These are phyloP conservation scores for Exophiala lecanii-corni DNA, from an alignment of 2,329 filamentous ascomycete genomes.

Conservation along the genomic window DNA sequence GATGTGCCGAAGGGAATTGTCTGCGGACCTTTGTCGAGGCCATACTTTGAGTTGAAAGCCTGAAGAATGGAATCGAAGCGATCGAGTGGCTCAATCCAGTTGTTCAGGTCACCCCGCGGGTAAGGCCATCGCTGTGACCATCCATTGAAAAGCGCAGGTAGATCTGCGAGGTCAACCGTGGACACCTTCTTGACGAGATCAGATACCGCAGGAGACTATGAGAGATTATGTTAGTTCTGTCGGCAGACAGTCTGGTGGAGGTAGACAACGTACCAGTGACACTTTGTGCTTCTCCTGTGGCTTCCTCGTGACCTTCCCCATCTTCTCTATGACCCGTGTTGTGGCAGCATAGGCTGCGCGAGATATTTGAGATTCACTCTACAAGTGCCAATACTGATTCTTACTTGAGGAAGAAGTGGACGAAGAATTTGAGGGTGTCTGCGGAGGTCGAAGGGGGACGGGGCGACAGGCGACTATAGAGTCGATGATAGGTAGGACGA, in stretches of 20 bases:
- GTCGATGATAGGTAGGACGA: not conserved
- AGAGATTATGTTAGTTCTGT: conserved; percentile 26
- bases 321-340: conserved; percentile 27
- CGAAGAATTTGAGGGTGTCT: not conserved
- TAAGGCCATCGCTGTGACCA: conserved; percentile 94
- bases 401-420: not conserved
- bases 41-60: conserved; percentile 73
- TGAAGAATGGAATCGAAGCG: conserved; percentile 88
- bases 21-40: conserved; percentile 75
- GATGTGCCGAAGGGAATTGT: conserved; percentile 66
- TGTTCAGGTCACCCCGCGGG: conserved; percentile 89
- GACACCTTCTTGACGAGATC: conserved; percentile 71
- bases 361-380: conserved; percentile 11
- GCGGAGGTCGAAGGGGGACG: not conserved
- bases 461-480: not conserved
- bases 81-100: conserved; percentile 94
- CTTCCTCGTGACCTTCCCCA: conserved; percentile 52
- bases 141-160: conserved; percentile 69
- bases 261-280: conserved; percentile 41
- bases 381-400: too few species aligned
- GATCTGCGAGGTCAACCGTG: conserved; percentile 64
- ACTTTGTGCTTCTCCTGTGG: conserved; percentile 49
- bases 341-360: conserved; percentile 23
- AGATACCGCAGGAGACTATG: conserved; percentile 79
- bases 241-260: conserved; percentile 8